Conservation (phyloP, 2,329 filamentous ascomycete species). For the Ophiostoma quercus region DNA sequence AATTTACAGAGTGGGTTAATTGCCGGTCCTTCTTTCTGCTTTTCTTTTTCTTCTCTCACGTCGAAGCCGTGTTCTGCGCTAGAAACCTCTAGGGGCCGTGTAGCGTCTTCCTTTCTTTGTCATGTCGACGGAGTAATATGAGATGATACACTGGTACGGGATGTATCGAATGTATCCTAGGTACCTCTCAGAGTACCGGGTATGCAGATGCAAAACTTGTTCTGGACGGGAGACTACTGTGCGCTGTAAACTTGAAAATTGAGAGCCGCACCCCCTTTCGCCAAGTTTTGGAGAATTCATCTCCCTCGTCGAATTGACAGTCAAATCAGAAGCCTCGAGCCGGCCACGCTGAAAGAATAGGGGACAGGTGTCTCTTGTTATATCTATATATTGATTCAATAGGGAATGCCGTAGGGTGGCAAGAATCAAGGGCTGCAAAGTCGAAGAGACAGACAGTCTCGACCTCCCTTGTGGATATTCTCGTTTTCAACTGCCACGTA, state of each 20-base stretch:
- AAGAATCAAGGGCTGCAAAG: neutral
- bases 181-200: neutral
- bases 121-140: neutral
- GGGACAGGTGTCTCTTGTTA: neutral
- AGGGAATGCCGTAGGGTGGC: neutral
- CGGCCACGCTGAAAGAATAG: slow-evolving; percentile 13
- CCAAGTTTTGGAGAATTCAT: neutral
- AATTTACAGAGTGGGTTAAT: slow-evolving; percentile 8
- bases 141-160: neutral
- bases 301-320: neutral
- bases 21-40: neutral
- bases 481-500: neutral
- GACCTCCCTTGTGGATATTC: neutral
- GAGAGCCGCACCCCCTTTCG: neutral
- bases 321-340: slow-evolving; percentile 18
- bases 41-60: neutral
- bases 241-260: neutral
- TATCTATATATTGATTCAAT: neutral
- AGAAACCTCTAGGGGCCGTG: neutral
- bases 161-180: neutral
- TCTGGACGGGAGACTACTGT: neutral
- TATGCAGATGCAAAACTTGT: neutral
- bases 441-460: neutral
- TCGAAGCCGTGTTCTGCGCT: slow-evolving; percentile 11
- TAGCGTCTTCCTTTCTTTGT: neutral